Conservation (phyloP, 2,329 filamentous ascomycete species). For the Lomentospora prolificans region DNA sequence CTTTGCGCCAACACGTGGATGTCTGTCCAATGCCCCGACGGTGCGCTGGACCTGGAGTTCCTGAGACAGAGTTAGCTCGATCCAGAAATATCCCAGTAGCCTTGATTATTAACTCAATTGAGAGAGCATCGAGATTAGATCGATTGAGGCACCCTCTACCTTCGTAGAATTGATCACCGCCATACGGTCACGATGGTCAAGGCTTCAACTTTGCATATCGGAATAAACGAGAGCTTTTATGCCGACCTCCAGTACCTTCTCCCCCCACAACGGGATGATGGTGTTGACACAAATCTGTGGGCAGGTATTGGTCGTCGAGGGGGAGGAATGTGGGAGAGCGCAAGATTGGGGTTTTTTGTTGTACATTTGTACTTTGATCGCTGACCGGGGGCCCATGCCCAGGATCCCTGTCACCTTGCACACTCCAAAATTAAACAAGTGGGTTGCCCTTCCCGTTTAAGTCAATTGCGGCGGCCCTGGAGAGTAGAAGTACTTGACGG, state of each 20-base stretch:
- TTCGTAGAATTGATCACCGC: background rate
- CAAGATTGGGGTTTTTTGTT: background rate
- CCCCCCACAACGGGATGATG: too few species aligned
- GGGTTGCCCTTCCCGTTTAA: background rate
- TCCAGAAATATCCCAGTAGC: too few species aligned
- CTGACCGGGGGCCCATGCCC: background rate
- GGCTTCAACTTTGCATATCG: constrained; percentile 2
- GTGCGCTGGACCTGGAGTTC: too few species aligned
- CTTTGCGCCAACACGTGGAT: background rate
- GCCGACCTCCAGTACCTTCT: background rate
- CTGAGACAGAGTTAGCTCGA: too few species aligned
- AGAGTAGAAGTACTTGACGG: background rate
- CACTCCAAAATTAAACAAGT: constrained; percentile 2
- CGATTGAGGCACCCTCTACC: background rate
- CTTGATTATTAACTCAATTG: too few species aligned
- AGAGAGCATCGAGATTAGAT: background rate
- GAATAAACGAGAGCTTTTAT: background rate
- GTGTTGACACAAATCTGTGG: too few species aligned
- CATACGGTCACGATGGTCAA: background rate
- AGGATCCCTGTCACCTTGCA: background rate
- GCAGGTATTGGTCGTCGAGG: background rate
- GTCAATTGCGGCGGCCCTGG: background rate
- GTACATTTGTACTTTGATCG: background rate
- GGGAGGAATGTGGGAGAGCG: background rate
- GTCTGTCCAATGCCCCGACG: too few species aligned